Evolutionary conservation across 495 filamentous ascomycete genomes (phyloP), one percentile per base, ranked within the genome.

Genomic region (Neurospora sp.): DNA sequence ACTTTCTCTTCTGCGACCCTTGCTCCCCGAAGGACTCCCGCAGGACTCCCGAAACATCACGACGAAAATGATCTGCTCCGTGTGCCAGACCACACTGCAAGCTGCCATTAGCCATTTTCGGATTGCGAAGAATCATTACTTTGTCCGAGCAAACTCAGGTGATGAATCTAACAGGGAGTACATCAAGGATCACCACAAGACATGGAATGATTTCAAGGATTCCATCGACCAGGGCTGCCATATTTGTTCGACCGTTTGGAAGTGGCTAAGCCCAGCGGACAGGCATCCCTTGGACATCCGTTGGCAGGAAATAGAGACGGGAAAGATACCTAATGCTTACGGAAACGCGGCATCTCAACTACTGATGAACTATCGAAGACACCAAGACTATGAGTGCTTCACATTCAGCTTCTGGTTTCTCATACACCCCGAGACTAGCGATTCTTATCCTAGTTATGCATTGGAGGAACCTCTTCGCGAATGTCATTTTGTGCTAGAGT

Each of bases 181-280:
- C 14, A 31, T 61, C 6, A 0, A 61, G 27, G 27, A 61, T 35
- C 53, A 70, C 12, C 70, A 71, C 2, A 4, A 12, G 37, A 71
- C 27, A 5, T 17, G 0, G 1, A n/a, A 22, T 0, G 3, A 0
- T 40, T 65, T 71, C 35, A 31, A 1, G 38, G n/a, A 61, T 0
- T 71, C 70, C 0, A 14, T 9, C 17, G 1, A 1, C 3, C 10
- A 38, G 0, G 3, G 3, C 9, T 71, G 70, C 4, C 1, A 65
- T 31, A 3, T 31, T 31, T 65, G 53, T 61, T 35, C 2, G 5
- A 1, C 0, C 10, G 2, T 59, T 9, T 6, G 0, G 48, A 0
- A 0, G 20, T 59, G 22, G 3, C 5, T 12, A 1, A 1, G 0
- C 10, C 0, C 1, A 7, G 10, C 1, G 44, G 0, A 22, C 8